Percentiles rank a stretch among this genome's conserved stretches.
These are phyloP conservation scores for Serendipita indica DNA, from an alignment of 768 basidiomycete species.

Conservation along the genomic window DNA sequence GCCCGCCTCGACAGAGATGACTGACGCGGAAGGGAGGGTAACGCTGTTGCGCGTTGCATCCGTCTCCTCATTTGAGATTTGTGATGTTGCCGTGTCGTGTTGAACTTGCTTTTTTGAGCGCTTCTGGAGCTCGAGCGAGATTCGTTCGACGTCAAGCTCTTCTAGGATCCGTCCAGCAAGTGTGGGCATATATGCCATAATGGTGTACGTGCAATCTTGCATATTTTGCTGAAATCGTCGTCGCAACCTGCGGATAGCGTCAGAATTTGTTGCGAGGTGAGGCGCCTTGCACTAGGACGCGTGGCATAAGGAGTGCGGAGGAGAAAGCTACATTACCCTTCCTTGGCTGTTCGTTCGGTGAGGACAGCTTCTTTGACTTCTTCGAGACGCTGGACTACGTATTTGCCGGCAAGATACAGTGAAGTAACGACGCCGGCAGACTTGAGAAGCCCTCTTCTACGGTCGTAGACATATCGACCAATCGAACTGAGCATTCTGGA, in stretches of 20 bases:
- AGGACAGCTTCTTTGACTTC: constrained; percentile 51
- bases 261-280: not conserved
- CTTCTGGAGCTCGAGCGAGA: constrained; percentile 42
- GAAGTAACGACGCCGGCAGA: constrained; percentile 41
- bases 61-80: not conserved
- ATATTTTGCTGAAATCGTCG: constrained; percentile 63
- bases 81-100: not conserved
- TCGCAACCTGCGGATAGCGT: constrained; percentile 34
- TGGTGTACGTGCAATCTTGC: constrained; percentile 61
- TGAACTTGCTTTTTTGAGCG: constrained; percentile 22
- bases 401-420: constrained; percentile 45
- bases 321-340: constrained; percentile 45
- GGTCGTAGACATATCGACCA: constrained; percentile 35
- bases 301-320: constrained; percentile 1
- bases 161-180: constrained; percentile 48
- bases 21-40: not conserved
- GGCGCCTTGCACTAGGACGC: not conserved
- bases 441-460: constrained; percentile 33
- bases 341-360: constrained; percentile 45
- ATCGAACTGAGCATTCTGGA: constrained; percentile 18
- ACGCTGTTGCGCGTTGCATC: not conserved
- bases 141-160: constrained; percentile 61
- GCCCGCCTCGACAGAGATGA: not conserved
- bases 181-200: constrained; percentile 40
- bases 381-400: constrained; percentile 44